phyloP scores from a whole-genome alignment of 2,329 filamentous ascomycete species.

The Colletotrichum brevisporum region DNA sequence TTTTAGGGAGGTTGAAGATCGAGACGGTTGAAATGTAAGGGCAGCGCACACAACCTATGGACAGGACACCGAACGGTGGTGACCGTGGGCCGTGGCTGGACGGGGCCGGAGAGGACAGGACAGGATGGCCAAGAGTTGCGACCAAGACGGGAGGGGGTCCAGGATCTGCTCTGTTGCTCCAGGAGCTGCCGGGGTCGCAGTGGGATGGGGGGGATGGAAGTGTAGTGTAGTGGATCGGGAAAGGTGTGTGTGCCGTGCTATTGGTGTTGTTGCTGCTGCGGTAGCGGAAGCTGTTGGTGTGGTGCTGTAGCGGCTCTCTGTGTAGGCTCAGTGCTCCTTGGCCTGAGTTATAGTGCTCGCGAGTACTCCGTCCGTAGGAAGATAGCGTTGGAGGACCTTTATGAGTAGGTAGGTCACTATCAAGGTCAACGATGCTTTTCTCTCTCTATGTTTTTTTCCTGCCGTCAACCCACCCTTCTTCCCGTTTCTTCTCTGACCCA shows the following conservation, averaged over 20 bases:
- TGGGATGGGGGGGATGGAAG: slow-evolving; percentile 23
- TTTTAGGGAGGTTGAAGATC: slow-evolving; percentile 40
- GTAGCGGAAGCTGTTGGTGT: slow-evolving; percentile 1
- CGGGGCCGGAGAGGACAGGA: slow-evolving; percentile 6
- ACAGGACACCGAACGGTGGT: slow-evolving; percentile 1
- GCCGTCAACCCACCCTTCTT: too few species aligned
- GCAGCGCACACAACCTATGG: slow-evolving; percentile 34
- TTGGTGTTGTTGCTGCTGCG: slow-evolving; percentile 5
- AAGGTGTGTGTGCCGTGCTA: slow-evolving; percentile 8
- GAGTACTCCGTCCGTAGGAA: too few species aligned
- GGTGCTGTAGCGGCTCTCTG: neutral
- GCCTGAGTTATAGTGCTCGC: too few species aligned
- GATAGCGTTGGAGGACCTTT: neutral
- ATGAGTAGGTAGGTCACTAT: neutral
- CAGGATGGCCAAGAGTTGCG: slow-evolving; percentile 14
- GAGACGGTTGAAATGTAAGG: slow-evolving; percentile 29
- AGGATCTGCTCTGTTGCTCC: slow-evolving; percentile 32
- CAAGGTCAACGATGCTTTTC: neutral
- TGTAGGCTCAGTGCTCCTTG: too few species aligned
- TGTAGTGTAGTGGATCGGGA: neutral
- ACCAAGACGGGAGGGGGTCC: slow-evolving; percentile 2
- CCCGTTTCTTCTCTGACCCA: too few species aligned
- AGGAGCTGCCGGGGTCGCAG: slow-evolving; percentile 16
- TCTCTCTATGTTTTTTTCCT: neutral
- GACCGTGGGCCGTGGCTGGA: neutral